Percentiles rank a stretch among this genome's conserved stretches.
phyloP scores from a whole-genome alignment of 352 stramenopile genomes.

The Phytophthora pinifolia region DNA sequence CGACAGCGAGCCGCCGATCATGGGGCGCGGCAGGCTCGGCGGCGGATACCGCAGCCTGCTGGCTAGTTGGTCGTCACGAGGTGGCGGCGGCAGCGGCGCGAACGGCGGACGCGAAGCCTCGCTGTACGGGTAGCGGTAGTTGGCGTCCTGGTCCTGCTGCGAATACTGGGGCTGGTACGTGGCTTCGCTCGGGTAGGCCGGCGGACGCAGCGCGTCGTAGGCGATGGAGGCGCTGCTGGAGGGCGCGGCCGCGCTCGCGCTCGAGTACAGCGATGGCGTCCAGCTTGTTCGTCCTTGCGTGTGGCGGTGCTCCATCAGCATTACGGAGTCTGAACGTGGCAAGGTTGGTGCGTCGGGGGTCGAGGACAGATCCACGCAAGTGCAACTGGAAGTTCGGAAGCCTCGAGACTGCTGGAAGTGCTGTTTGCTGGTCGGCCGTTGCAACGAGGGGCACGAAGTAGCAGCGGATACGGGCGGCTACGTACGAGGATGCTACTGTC shows the following conservation, averaged over 20 bases:
- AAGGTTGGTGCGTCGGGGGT: slow-evolving; percentile 1
- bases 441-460: slow-evolving; percentile 21
- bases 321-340: slow-evolving; percentile 5
- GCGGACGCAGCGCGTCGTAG: slow-evolving; percentile 24
- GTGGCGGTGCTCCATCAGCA: slow-evolving; percentile 33
- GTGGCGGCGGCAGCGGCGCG: slow-evolving; percentile 25
- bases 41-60: slow-evolving; percentile 21
- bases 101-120: slow-evolving; percentile 21
- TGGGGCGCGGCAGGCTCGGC: slow-evolving; percentile 23
- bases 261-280: slow-evolving; percentile 27
- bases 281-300: slow-evolving; percentile 31
- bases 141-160: slow-evolving; percentile 20
- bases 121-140: slow-evolving; percentile 24
- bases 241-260: not conserved
- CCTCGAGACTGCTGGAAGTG: not conserved
- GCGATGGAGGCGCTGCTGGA: slow-evolving; percentile 1
- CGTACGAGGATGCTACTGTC: slow-evolving; percentile 32
- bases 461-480: slow-evolving; percentile 16
- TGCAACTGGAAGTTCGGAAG: slow-evolving; percentile 7
- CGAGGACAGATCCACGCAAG: slow-evolving; percentile 17
- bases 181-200: slow-evolving; percentile 10
- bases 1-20: slow-evolving; percentile 22
- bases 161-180: slow-evolving; percentile 12
- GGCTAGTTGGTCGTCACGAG: slow-evolving; percentile 15
- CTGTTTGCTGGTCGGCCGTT: slow-evolving; percentile 6